phyloP scores from a whole-genome alignment of 1,139 yeast genomes.

The Pichia sp. region DNA sequence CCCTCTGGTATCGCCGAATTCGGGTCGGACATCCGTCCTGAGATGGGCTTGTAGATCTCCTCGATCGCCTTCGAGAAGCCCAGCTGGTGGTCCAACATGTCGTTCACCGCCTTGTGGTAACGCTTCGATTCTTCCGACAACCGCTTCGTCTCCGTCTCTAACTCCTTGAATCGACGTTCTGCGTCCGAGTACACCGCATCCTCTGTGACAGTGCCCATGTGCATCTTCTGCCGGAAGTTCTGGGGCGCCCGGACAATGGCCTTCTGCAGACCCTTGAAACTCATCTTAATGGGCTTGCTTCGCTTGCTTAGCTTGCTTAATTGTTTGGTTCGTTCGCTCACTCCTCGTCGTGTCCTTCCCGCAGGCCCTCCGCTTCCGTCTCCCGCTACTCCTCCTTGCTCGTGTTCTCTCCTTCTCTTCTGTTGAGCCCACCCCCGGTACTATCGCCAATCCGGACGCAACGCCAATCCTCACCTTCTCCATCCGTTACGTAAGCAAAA shows the following conservation, averaged over 20 bases:
- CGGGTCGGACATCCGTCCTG: conserved; percentile 89
- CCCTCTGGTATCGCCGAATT: conserved; percentile 82
- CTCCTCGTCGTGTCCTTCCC: neutral
- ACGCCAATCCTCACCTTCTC: neutral
- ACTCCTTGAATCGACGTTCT: conserved; percentile 88
- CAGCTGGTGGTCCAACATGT: conserved; percentile 88
- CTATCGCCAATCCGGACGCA: no score
- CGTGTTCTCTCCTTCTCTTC: neutral
- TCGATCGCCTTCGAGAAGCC: conserved; percentile 92
- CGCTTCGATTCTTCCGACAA: conserved; percentile 85
- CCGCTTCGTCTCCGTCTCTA: conserved; percentile 85
- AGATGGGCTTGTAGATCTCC: conserved; percentile 92
- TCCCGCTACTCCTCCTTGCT: neutral
- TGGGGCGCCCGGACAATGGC: conserved; percentile 84
- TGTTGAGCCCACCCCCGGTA: neutral
- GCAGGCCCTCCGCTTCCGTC: neutral
- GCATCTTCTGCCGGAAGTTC: conserved; percentile 67
- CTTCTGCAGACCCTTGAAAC: conserved; percentile 90
- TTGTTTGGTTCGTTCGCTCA: no score
- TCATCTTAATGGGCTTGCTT: conserved; percentile 43
- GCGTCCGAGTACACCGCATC: conserved; percentile 94
- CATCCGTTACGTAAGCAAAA: neutral
- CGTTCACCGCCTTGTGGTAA: conserved; percentile 86
- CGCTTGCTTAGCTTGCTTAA: no score
- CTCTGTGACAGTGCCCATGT: conserved; percentile 78